A percentile compares a stretch with the other conserved stretches of the same genome.
Evolutionary conservation across 495 filamentous ascomycete species (phyloP).

Genomic region (Neurospora hispaniola): DNA sequence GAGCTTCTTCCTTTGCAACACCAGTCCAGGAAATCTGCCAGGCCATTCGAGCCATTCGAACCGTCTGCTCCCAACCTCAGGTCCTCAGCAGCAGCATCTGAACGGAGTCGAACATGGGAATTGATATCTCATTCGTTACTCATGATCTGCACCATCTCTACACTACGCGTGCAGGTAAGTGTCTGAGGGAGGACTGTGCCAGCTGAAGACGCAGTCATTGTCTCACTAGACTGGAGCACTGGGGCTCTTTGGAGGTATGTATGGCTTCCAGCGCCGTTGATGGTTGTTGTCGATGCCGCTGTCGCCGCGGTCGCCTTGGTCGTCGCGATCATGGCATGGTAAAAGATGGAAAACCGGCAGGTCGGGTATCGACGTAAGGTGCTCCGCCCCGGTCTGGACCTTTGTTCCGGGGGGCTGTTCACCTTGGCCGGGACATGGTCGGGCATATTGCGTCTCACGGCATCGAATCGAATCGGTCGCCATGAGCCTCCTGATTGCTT

Average conservation of each 20-base stretch:
- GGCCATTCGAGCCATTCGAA: not conserved
- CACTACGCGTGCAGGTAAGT: not conserved
- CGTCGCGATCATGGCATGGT: not conserved
- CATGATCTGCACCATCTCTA: not conserved
- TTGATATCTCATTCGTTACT: not conserved
- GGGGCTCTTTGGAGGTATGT: not conserved
- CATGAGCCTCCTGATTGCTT: not conserved
- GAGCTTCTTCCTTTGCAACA: not conserved
- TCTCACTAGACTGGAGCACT: not conserved
- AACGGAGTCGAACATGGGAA: not conserved
- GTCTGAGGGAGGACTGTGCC: not conserved
- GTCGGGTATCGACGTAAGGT: not conserved
- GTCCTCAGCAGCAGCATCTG: not conserved
- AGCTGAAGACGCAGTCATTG: not conserved
- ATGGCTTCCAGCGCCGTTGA: not conserved
- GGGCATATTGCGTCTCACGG: not conserved
- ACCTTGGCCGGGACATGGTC: not conserved
- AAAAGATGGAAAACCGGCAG: not conserved
- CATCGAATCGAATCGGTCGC: not conserved
- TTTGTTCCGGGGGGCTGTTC: not conserved
- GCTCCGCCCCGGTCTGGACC: not conserved
- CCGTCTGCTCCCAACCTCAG: not conserved
- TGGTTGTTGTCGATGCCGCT: not conserved
- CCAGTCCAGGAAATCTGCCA: not conserved
- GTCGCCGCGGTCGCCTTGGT: not conserved